These are phyloP conservation scores for Monosporascus ibericus DNA, from an alignment of 2,329 filamentous ascomycete species.

Conservation along the genomic window DNA sequence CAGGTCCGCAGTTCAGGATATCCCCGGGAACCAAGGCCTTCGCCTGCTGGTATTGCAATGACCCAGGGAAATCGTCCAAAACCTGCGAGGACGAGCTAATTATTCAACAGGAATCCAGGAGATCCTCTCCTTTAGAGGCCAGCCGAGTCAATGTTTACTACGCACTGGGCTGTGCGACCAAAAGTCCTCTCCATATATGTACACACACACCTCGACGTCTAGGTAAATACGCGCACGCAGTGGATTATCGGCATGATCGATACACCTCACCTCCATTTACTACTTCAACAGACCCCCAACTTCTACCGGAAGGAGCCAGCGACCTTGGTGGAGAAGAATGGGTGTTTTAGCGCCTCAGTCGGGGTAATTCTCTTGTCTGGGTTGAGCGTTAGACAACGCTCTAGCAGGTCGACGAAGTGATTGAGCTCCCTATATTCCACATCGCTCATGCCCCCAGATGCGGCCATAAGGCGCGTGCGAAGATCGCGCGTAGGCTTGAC, in stretches of 20 bases:
- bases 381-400: slow-evolving; percentile 82
- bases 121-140: too few species aligned
- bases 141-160: too few species aligned
- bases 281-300: not conserved
- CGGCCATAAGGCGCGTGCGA: slow-evolving; percentile 70
- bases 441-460: slow-evolving; percentile 67
- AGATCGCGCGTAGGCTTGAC: slow-evolving; percentile 77
- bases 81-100: too few species aligned
- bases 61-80: too few species aligned
- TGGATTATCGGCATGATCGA: not conserved
- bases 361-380: slow-evolving; percentile 89
- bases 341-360: slow-evolving; percentile 78
- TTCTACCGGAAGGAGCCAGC: slow-evolving; percentile 15
- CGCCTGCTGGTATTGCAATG: too few species aligned
- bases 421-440: slow-evolving; percentile 71
- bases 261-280: not conserved
- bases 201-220: too few species aligned
- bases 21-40: too few species aligned
- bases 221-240: not conserved
- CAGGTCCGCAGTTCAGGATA: too few species aligned
- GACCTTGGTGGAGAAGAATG: slow-evolving; percentile 62
- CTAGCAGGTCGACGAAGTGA: slow-evolving; percentile 79
- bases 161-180: too few species aligned
- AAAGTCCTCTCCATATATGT: too few species aligned
- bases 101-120: too few species aligned